Evolutionary conservation across 2,329 filamentous ascomycete species (phyloP).

Genomic region (Plenodomus tracheiphilus): DNA sequence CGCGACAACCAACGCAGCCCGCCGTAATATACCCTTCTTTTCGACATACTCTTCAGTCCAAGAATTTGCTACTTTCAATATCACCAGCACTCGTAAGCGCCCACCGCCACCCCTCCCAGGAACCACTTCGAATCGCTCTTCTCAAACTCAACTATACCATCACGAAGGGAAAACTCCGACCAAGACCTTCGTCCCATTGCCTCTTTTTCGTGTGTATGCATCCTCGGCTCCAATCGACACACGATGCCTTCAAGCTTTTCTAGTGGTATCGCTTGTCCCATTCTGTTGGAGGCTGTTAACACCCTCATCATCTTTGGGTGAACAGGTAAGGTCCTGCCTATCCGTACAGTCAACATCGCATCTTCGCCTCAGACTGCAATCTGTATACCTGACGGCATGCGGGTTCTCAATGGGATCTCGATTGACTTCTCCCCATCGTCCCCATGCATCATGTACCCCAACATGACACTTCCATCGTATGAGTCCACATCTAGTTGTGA

Average conservation of each 20-base stretch:
- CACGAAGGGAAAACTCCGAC: slow-evolving; percentile 33
- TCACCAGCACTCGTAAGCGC: slow-evolving; percentile 41
- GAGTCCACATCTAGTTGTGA: not conserved
- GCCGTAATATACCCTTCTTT: slow-evolving; percentile 18
- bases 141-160: slow-evolving; percentile 39
- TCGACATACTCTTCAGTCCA: not conserved
- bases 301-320: slow-evolving; percentile 17
- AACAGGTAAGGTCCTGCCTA: slow-evolving; percentile 17
- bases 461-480: slow-evolving; percentile 10
- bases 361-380: not conserved
- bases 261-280: slow-evolving; percentile 12
- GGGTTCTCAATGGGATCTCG: slow-evolving; percentile 20
- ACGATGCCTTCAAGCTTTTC: slow-evolving; percentile 19
- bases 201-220: slow-evolving; percentile 16
- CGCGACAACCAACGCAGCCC: not conserved
- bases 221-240: slow-evolving; percentile 23
- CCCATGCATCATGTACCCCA: slow-evolving; percentile 13
- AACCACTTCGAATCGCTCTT: slow-evolving; percentile 29
- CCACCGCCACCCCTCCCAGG: slow-evolving; percentile 39
- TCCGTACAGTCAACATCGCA: not conserved
- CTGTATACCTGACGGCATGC: slow-evolving; percentile 15
- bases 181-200: slow-evolving; percentile 12
- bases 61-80: not conserved
- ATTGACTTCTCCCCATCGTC: slow-evolving; percentile 7
- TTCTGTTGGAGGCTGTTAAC: slow-evolving; percentile 14